Base-by-base conservation (phyloP, 805 yeast genomes). In the Cyberlindnera amylophila region DNA sequence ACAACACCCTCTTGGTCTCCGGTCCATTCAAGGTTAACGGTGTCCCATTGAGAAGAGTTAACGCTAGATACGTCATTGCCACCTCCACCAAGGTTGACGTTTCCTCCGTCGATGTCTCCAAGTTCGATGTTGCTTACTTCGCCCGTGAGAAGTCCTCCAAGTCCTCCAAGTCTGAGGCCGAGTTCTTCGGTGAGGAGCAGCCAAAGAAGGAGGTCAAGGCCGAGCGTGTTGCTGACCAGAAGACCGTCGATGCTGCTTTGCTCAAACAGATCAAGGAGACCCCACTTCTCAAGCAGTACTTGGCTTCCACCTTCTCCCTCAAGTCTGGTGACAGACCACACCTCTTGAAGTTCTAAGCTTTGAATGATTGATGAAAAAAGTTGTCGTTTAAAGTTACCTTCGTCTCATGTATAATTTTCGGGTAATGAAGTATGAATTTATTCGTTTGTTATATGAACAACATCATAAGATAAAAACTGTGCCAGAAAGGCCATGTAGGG, bases 11-110 rank as follows among this genome's bases (percentile, higher is more conserved):
- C 65, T 85, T 91, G 68, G 96, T 91, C 54, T 76, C 96, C 51
- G 99, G 99, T 71, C 99, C 99, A 65, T 93, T 91, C 96, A 91
- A 93, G 82, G 87, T 91, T 66, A 91, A 91, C 78, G 99, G 99
- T 79, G 99, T 91, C 61, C 98, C 99, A 71, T 81, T 91, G 72
- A 89, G 98, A 85, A 87, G 97, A 81, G 98, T 91, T 62, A 93
- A 91, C 73, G 83, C 97, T 63, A 87, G 96, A 74, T 93, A 91
- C 77, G 99, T 93, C 62, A 91, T 91, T 75, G 98, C 97, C 65
- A 91, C 99, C 67, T 88, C 96, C 60, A 93, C 99, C 74, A 74
- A 79, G 71, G 86, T 93, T 64, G 72, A 80, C 57, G 83, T 91
- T 58, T 77, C 79, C 46, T 72, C 82, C 57, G 87, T 89, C 59